A percentile compares a stretch with the other conserved stretches of the same genome.
Evolutionary conservation across 2,329 filamentous ascomycete species (phyloP).

Genomic region (Phyllosticta citriasiana): DNA sequence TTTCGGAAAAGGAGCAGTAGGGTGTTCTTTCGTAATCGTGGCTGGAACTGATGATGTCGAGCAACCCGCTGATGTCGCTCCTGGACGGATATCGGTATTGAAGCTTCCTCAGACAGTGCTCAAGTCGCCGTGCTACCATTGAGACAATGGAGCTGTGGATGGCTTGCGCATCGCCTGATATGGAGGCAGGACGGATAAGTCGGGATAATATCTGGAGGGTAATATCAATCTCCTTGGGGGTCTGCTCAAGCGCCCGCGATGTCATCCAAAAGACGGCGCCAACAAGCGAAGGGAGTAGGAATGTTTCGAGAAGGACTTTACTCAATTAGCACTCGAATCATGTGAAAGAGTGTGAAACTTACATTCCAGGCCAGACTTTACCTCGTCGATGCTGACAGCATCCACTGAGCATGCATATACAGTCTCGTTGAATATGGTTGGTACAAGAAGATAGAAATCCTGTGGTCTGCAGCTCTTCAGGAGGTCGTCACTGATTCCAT

Average conservation of each 20-base stretch:
- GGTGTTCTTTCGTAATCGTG: constrained; percentile 50
- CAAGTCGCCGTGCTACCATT: constrained; percentile 59
- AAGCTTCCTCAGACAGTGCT: constrained; percentile 56
- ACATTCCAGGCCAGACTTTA: constrained; percentile 71
- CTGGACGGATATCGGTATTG: constrained; percentile 57
- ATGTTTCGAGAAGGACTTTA: constrained; percentile 65
- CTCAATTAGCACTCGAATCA: background rate
- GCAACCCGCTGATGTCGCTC: constrained; percentile 59
- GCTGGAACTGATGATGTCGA: constrained; percentile 53
- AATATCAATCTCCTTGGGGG: constrained; percentile 53
- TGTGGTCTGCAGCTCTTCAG: constrained; percentile 76
- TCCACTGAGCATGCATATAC: constrained; percentile 59
- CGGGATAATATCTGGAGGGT: constrained; percentile 63
- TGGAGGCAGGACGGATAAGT: constrained; percentile 59
- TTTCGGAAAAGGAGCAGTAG: constrained; percentile 53
- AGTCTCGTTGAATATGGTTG: constrained; percentile 67
- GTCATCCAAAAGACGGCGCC: constrained; percentile 63
- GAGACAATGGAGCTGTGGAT: constrained; percentile 65
- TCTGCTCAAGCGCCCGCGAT: constrained; percentile 58
- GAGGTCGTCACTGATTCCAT: constrained; percentile 68
- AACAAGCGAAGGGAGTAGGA: constrained; percentile 68
- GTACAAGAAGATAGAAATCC: constrained; percentile 70
- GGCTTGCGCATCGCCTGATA: constrained; percentile 59
- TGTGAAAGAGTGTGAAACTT: constrained; percentile 21
- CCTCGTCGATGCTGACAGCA: constrained; percentile 55